A percentile compares a stretch with the other conserved stretches of the same genome.
These are phyloP conservation scores for Yamadazyma diddensiae DNA, from an alignment of 1,139 yeast species.

Conservation along the genomic window DNA sequence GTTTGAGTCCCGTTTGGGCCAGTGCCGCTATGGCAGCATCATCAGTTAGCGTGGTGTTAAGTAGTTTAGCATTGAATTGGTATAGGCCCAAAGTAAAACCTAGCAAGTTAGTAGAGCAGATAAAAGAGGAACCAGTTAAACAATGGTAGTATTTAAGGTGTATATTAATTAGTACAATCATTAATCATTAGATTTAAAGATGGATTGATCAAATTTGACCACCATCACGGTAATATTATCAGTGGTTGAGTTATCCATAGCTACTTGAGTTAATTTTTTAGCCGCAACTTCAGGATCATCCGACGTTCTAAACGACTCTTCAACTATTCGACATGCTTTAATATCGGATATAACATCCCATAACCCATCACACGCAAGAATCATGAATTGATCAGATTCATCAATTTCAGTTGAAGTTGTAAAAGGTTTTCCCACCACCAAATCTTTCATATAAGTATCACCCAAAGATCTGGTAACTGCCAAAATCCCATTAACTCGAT, in stretches of 20 bases:
- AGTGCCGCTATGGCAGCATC: slow-evolving; percentile 68
- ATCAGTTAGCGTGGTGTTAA: slow-evolving; percentile 54
- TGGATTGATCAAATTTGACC: slow-evolving; percentile 53
- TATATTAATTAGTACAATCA: slow-evolving; percentile 6
- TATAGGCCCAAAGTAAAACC: slow-evolving; percentile 32
- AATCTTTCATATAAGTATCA: slow-evolving; percentile 87
- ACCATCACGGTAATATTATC: slow-evolving; percentile 96
- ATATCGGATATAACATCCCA: slow-evolving; percentile 92
- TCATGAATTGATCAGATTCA: slow-evolving; percentile 64
- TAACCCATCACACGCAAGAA: slow-evolving; percentile 90
- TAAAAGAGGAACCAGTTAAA: slow-evolving; percentile 2
- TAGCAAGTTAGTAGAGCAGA: background rate
- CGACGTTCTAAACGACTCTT: slow-evolving; percentile 31
- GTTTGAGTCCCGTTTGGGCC: slow-evolving; percentile 63
- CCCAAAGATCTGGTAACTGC: slow-evolving; percentile 95
- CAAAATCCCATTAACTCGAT: slow-evolving; percentile 91
- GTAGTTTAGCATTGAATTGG: slow-evolving; percentile 51
- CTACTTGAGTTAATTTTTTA: slow-evolving; percentile 64
- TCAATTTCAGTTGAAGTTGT: slow-evolving; percentile 83
- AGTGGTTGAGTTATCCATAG: slow-evolving; percentile 77
- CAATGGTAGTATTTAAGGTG: slow-evolving; percentile 2
- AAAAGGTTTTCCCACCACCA: slow-evolving; percentile 88
- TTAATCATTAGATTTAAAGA: slow-evolving; percentile 11
- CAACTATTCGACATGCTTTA: slow-evolving; percentile 71
- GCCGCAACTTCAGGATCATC: slow-evolving; percentile 64